Evolutionary conservation across 495 filamentous ascomycete genomes (phyloP).

Genomic region (Glonium stellatum): DNA sequence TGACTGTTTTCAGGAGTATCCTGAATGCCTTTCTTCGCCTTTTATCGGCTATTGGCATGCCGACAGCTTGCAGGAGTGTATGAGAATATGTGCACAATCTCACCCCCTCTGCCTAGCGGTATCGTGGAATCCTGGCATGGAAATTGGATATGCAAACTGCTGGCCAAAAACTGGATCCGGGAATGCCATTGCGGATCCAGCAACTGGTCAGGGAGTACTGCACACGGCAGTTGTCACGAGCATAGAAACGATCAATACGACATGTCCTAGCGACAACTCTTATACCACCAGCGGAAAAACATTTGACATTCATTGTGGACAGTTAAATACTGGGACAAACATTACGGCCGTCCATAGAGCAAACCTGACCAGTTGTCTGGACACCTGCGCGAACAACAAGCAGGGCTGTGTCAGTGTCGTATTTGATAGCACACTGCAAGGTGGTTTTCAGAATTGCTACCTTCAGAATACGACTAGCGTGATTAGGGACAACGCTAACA

Average conservation of each 20-base stretch:
- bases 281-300: conserved; percentile 5
- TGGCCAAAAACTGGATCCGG: conserved; percentile 13
- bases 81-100: conserved; percentile 10
- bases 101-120: conserved; percentile 18
- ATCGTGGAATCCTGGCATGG: conserved; percentile 7
- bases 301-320: conserved; percentile 18
- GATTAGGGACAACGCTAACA: neutral
- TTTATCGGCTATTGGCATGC: conserved; percentile 18
- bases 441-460: conserved; percentile 25
- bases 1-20: conserved; percentile 11
- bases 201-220: neutral
- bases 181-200: neutral
- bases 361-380: conserved; percentile 16
- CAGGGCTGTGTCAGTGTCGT: conserved; percentile 12
- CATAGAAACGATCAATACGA: conserved; percentile 12
- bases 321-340: conserved; percentile 13
- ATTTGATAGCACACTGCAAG: conserved; percentile 12
- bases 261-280: conserved; percentile 3
- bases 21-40: neutral
- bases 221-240: conserved; percentile 13
- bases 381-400: conserved; percentile 11
- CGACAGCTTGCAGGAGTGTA: conserved; percentile 14
- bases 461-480: conserved; percentile 17
- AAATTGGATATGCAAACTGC: conserved; percentile 21
- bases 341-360: conserved; percentile 9